Evolutionary conservation across 257 asterid species (phyloP).

Genomic region (Solanum appendiculatum): DNA sequence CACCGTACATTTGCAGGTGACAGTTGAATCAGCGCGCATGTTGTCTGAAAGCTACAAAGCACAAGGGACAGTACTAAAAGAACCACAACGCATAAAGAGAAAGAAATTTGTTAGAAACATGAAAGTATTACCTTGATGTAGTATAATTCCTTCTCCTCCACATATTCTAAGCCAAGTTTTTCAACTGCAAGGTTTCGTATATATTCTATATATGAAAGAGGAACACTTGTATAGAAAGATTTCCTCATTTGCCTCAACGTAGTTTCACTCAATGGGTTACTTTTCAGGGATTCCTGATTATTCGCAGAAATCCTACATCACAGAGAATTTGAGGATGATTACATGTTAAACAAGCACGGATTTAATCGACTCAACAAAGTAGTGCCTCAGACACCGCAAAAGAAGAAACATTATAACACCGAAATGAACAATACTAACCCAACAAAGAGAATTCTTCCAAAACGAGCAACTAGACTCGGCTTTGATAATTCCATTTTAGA

Average conservation of each 20-base stretch:
- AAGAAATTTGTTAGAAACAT: background rate
- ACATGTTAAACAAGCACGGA: background rate
- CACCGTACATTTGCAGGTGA: slow-evolving; percentile 37
- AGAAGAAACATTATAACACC: background rate
- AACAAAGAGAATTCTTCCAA: slow-evolving; percentile 33
- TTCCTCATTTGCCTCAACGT: slow-evolving; percentile 15
- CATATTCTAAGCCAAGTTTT: slow-evolving; percentile 13
- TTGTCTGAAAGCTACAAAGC: slow-evolving; percentile 26
- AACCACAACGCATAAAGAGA: background rate
- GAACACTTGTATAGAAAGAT: slow-evolving; percentile 29
- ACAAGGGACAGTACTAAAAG: background rate
- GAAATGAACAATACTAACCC: slow-evolving; percentile 25
- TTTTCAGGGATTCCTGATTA: slow-evolving; percentile 12
- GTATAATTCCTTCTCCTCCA: slow-evolving; percentile 26
- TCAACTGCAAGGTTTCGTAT: slow-evolving; percentile 18
- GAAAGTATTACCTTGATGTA: slow-evolving; percentile 21
- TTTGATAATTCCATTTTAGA: slow-evolving; percentile 13
- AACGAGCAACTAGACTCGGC: slow-evolving; percentile 24
- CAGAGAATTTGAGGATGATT: background rate
- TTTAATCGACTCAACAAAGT: background rate
- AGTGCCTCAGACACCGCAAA: background rate
- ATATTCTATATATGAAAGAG: slow-evolving; percentile 24
- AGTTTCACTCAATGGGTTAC: slow-evolving; percentile 3
- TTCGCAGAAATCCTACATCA: slow-evolving; percentile 19
- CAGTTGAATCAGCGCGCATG: slow-evolving; percentile 21